phyloP scores from a whole-genome alignment of 2,329 filamentous ascomycete genomes.

The Cercospora brassicicola region DNA sequence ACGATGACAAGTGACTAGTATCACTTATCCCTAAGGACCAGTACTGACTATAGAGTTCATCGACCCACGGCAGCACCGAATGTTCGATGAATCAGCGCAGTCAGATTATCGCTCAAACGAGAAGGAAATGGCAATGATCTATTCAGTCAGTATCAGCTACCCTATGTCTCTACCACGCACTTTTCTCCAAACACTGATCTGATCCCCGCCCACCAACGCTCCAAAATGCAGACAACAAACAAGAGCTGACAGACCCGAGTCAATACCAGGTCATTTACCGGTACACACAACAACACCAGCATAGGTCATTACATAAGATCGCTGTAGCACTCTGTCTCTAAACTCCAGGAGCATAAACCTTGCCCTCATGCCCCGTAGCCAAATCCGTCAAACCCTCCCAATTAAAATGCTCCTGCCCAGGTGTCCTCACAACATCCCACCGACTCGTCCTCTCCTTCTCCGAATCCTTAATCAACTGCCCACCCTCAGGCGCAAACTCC shows the following conservation, averaged over 20 bases:
- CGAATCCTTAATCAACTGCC: constrained; percentile 29
- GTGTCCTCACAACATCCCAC: constrained; percentile 28
- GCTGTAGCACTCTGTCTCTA: too few relatives aligned
- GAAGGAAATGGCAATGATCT: too few relatives aligned
- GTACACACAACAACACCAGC: neutral
- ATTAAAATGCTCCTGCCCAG: constrained; percentile 26
- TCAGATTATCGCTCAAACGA: too few relatives aligned
- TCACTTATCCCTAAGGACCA: too few relatives aligned
- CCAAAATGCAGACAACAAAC: neutral
- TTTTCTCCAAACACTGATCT: too few relatives aligned
- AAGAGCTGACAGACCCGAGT: neutral
- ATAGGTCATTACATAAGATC: neutral
- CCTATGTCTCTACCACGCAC: too few relatives aligned
- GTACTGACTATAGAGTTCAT: too few relatives aligned
- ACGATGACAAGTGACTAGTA: too few relatives aligned
- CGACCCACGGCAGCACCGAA: too few relatives aligned
- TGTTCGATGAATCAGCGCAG: too few relatives aligned
- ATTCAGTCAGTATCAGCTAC: too few relatives aligned
- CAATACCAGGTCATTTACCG: neutral
- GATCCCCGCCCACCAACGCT: too few relatives aligned
- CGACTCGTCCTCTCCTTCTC: constrained; percentile 24
- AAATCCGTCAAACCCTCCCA: constrained; percentile 32
- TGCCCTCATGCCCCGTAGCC: constrained; percentile 18
- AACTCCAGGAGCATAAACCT: constrained; percentile 18
- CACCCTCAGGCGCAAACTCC: constrained; percentile 30